phyloP scores from a whole-genome alignment of 2,329 filamentous ascomycete genomes.

The Neopestalotiopsis sp. region DNA sequence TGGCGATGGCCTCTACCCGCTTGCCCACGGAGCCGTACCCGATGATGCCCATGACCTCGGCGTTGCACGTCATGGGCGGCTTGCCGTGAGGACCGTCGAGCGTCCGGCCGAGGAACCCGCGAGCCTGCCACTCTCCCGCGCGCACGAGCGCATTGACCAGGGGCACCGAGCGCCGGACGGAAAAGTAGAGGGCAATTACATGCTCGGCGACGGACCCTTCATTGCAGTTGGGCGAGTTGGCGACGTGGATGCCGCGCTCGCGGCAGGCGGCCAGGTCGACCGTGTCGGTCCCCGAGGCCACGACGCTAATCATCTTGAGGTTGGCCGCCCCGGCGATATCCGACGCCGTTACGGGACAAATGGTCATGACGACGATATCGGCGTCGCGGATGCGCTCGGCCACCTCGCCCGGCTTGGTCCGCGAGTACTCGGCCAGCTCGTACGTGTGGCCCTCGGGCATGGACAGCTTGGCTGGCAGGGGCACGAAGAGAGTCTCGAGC shows the following conservation, averaged over 20 bases:
- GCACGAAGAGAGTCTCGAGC: conserved; percentile 38
- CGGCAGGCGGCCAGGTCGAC: conserved; percentile 41
- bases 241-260: conserved; percentile 37
- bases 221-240: conserved; percentile 43
- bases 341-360: conserved; percentile 35
- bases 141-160: conserved; percentile 33
- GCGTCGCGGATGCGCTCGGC: conserved; percentile 39
- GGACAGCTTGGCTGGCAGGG: conserved; percentile 28
- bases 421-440: conserved; percentile 32
- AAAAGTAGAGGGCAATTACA: conserved; percentile 50
- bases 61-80: conserved; percentile 29
- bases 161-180: conserved; percentile 40
- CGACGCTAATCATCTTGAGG: conserved; percentile 36
- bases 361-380: conserved; percentile 40
- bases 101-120: conserved; percentile 28
- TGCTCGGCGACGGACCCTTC: conserved; percentile 48
- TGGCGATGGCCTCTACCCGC: conserved; percentile 26
- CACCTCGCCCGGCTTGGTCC: conserved; percentile 32
- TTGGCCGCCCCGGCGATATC: conserved; percentile 34
- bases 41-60: conserved; percentile 35
- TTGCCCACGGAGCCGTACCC: conserved; percentile 37
- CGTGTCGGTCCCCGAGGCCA: conserved; percentile 43
- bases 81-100: conserved; percentile 31
- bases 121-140: conserved; percentile 32
- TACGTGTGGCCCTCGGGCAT: conserved; percentile 38